Base-by-base conservation (phyloP, 805 yeast genomes). In the Brettanomyces naardenensis region DNA sequence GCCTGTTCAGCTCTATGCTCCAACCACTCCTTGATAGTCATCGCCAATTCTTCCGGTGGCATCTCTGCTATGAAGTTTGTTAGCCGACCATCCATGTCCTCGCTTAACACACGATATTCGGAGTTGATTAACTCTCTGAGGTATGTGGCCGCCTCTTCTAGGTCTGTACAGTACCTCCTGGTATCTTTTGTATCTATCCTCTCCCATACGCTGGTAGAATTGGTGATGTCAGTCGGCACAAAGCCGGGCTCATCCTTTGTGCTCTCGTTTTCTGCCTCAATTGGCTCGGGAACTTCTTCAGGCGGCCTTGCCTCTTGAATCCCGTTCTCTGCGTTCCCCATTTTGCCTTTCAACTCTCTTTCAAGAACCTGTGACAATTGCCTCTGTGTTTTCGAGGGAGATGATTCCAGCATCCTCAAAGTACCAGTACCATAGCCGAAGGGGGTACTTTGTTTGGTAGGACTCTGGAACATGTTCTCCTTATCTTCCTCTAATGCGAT, bases 11-110 rank as follows among this genome's bases (percentile, higher is more conserved):
- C 82, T 47, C 71, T 70, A 45, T 68, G 64, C 22, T 52, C 51
- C 17, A 83, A 58, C 95, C 95, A 87, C 42, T 81, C 73, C 35
- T 68, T 66, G n/a, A 86, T 71, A 0, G 82, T 73, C 80, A 80
- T 75, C 10, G 72, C 65, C 46, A 83, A 64, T 50, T 83, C 88
- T 19, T 71, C 72, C 22, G 71, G 75, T 0, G 90, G 89, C 75
- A 83, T 76, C 31, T 75, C 75, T 1, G 77, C 67, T 5, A 81
- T 74, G 48, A 82, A 82, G 35, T 65, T 65, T 0, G 84, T 73
- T 18, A 83, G 57, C 21, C 71, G 70, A 1, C 90, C 88, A 41
- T 79, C 85, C 29, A 64, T 53, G 51, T 83, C 94, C 44, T 79
- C 75, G 44, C 71, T 66, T 14, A 79, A 36, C 11, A 61, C 50